phyloP scores from a whole-genome alignment of 2,329 filamentous ascomycete genomes.

The Epichloe uncinata region DNA sequence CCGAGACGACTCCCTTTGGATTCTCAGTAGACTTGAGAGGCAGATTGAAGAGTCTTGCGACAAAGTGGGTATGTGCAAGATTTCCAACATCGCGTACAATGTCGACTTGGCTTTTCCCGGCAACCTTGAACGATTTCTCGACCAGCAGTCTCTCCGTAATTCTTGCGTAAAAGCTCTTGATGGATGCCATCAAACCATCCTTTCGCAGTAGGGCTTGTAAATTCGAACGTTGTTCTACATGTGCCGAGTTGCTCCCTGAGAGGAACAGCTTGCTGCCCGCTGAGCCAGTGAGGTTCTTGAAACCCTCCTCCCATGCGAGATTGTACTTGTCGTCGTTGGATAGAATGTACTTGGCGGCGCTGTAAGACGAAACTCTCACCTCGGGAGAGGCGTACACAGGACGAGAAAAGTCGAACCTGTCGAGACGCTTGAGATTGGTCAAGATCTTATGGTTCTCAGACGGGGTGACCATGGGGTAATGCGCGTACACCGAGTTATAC shows the following conservation, averaged over 20 bases:
- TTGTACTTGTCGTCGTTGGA: slow-evolving; percentile 48
- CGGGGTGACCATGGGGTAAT: slow-evolving; percentile 61
- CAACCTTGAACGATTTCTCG: slow-evolving; percentile 51
- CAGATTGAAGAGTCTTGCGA: slow-evolving; percentile 47
- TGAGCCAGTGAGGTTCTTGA: slow-evolving; percentile 47
- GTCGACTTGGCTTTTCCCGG: slow-evolving; percentile 47
- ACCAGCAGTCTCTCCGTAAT: slow-evolving; percentile 48
- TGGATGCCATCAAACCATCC: slow-evolving; percentile 45
- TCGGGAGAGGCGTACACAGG: slow-evolving; percentile 38
- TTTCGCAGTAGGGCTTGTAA: slow-evolving; percentile 46
- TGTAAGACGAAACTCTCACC: slow-evolving; percentile 46
- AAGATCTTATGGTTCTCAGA: slow-evolving; percentile 60
- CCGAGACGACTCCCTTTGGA: slow-evolving; percentile 42
- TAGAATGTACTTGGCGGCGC: slow-evolving; percentile 47
- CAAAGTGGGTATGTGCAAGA: slow-evolving; percentile 50
- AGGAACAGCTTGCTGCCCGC: slow-evolving; percentile 44
- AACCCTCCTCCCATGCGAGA: slow-evolving; percentile 48
- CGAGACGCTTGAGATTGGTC: slow-evolving; percentile 49
- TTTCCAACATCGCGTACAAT: slow-evolving; percentile 59
- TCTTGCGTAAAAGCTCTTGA: slow-evolving; percentile 54
- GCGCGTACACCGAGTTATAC: slow-evolving; percentile 65
- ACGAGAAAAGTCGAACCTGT: slow-evolving; percentile 56
- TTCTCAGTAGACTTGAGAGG: slow-evolving; percentile 51
- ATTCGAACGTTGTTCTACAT: slow-evolving; percentile 36
- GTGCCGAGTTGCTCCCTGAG: slow-evolving; percentile 35